These are phyloP conservation scores for Zoysia pacifica DNA, from an alignment of 176 grass and related monocot species.

Conservation along the genomic window DNA sequence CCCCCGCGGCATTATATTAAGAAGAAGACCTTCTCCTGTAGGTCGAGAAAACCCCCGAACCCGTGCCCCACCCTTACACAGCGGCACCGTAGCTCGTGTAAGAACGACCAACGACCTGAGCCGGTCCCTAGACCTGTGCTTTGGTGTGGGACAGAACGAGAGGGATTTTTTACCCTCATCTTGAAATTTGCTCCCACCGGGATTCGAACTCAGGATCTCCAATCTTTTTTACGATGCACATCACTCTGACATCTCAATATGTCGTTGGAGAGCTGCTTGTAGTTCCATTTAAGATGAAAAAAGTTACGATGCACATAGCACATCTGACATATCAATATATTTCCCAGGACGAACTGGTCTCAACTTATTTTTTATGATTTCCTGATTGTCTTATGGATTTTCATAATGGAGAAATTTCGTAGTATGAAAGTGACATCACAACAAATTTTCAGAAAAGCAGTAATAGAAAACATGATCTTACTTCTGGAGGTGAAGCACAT, in stretches of 20 bases:
- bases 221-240: too few species aligned
- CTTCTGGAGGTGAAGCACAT: conserved; percentile 65
- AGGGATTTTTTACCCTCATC: too few species aligned
- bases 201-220: too few species aligned
- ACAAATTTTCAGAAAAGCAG: conserved; percentile 27
- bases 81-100: too few species aligned
- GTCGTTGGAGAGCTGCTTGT: not conserved
- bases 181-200: too few species aligned
- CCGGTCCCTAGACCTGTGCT: too few species aligned
- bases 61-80: too few species aligned
- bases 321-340: conserved; percentile 18
- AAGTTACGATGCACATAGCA: not conserved
- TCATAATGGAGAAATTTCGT: not conserved
- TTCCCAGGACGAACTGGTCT: conserved; percentile 4
- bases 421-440: conserved; percentile 12
- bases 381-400: not conserved
- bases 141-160: too few species aligned
- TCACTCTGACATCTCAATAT: not conserved
- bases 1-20: too few species aligned
- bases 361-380: conserved; percentile 11
- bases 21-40: too few species aligned
- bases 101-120: too few species aligned
- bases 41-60: too few species aligned
- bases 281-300: not conserved
- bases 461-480: conserved; percentile 35